Conservation (phyloP, 2,329 filamentous ascomycete genomes). For the Alternaria arbusti region DNA sequence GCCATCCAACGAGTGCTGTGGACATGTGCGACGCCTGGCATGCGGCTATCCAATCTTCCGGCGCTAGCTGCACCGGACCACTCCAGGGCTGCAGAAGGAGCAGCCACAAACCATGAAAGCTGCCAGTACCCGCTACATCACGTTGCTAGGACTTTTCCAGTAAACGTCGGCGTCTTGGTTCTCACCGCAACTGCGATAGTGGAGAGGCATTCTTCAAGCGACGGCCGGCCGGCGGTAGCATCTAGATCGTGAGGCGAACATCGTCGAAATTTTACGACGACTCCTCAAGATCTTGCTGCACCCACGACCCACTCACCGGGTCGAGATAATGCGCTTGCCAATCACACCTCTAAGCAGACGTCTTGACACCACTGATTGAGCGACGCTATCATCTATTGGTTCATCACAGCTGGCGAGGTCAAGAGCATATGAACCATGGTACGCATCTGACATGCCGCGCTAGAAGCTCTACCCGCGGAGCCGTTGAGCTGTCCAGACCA, state of each 20-base stretch:
- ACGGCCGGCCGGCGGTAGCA: not conserved
- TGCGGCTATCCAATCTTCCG: constrained; percentile 2
- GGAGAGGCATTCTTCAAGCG: not conserved
- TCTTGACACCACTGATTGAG: not conserved
- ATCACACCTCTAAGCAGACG: not conserved
- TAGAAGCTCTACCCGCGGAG: not conserved
- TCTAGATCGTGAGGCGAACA: constrained; percentile 7
- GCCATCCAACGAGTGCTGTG: not conserved
- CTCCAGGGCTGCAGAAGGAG: constrained; percentile 1
- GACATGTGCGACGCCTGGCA: not conserved
- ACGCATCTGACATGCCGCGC: constrained; percentile 1
- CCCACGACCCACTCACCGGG: constrained; percentile 1
- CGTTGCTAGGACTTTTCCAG: not conserved
- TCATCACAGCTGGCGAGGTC: not conserved
- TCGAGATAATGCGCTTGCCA: not conserved
- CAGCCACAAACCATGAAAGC: constrained; percentile 1
- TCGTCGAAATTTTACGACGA: not conserved
- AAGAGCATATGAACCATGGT: constrained; percentile 2
- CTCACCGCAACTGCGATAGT: not conserved
- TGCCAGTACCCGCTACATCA: constrained; percentile 3
- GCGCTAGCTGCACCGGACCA: constrained; percentile 5
- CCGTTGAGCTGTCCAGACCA: not conserved
- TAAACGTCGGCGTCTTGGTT: not conserved
- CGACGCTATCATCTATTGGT: not conserved
- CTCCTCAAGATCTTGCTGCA: constrained; percentile 2